A percentile compares a stretch with the other conserved stretches of the same genome.
Evolutionary conservation across 352 stramenopile genomes (phyloP).

Genomic region (Plasmopara halstedii): DNA sequence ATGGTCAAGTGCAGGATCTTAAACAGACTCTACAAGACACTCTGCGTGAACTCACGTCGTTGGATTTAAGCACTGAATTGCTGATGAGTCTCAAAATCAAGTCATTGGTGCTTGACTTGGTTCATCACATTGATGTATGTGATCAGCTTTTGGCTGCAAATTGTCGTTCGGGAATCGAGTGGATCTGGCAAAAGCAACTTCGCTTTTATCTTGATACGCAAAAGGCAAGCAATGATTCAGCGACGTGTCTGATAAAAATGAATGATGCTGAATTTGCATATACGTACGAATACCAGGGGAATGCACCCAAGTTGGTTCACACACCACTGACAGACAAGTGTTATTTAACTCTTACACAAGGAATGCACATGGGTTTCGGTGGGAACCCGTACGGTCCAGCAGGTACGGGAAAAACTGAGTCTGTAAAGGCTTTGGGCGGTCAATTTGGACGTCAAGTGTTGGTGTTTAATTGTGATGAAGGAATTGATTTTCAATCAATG

Average conservation of each 20-base stretch:
- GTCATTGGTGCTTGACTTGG: slow-evolving; percentile 90
- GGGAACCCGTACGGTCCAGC: slow-evolving; percentile 92
- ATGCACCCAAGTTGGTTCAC: slow-evolving; percentile 89
- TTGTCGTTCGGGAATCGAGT: slow-evolving; percentile 57
- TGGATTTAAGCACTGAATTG: slow-evolving; percentile 81
- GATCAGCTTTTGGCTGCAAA: slow-evolving; percentile 74
- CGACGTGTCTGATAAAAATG: slow-evolving; percentile 51
- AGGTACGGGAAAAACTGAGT: slow-evolving; percentile 93
- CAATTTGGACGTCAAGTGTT: slow-evolving; percentile 89
- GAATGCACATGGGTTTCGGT: slow-evolving; percentile 90
- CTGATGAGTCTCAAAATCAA: slow-evolving; percentile 93
- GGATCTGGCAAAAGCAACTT: slow-evolving; percentile 93
- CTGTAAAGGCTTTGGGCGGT: slow-evolving; percentile 88
- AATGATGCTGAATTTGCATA: slow-evolving; percentile 86
- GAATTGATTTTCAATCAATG: slow-evolving; percentile 93
- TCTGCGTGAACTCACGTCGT: slow-evolving; percentile 57
- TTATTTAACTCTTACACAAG: slow-evolving; percentile 92
- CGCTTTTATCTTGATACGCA: slow-evolving; percentile 79
- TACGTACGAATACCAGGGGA: slow-evolving; percentile 95
- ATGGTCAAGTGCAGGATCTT: slow-evolving; percentile 56
- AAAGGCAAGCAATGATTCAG: slow-evolving; percentile 27
- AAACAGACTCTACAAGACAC: slow-evolving; percentile 63
- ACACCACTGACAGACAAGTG: slow-evolving; percentile 93
- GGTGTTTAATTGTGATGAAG: slow-evolving; percentile 93
- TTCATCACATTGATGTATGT: slow-evolving; percentile 94